Base-by-base conservation (phyloP, 2,329 filamentous ascomycete species). In the Ascochyta koolunga region DNA sequence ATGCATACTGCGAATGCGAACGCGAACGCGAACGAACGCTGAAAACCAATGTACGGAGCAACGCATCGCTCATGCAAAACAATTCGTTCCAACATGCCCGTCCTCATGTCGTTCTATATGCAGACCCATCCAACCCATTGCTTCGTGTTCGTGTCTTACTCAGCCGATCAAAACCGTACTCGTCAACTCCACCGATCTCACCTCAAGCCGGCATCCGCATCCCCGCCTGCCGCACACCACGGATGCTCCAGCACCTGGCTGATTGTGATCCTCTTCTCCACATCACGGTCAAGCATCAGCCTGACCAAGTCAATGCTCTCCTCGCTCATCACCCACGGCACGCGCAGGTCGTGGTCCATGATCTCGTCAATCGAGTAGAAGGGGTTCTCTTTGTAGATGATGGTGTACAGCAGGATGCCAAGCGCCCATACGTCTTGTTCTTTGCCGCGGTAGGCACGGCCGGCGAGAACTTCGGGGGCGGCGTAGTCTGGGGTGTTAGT, bases 281-380 rank as follows among this genome's bases (percentile, higher is more conserved):
- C 90, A 71, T 98, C 89, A 33, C 95, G 87, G 73, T 98, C 87
- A 24, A 99, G 86, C 95, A 99, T 98, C 70, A 87, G 83, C 36
- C 91, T 86, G 59, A 99, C 89, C 46, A 99, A 81, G 66, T 97
- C 89, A 62, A 99, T 96, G 74, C 92, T 96, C 62, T 93, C 89
- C 61, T 97, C 92, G 74, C 91, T 92, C 79, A 93, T 86, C 29
- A 89, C 84, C 73, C 90, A 97, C 0, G 95, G 95, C 24, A 99
- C 88, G 41, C 95, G 86, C 54, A 99, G 80, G 66, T 97, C 93
- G 69, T 93, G 93, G 73, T 99, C 95, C 85, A 98, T 96, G 70
- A 99, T 99, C 80, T 99, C 95, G 75, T 99, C 95, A 68, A 98
- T 95, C 76, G 90, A 96, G 82, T 98, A 98, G 76, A 97, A 99